Percentiles rank a stretch among this genome's conserved stretches.
Conservation (phyloP, 176 grass and related monocot genomes). For the Aegilops tauschii region DNA sequence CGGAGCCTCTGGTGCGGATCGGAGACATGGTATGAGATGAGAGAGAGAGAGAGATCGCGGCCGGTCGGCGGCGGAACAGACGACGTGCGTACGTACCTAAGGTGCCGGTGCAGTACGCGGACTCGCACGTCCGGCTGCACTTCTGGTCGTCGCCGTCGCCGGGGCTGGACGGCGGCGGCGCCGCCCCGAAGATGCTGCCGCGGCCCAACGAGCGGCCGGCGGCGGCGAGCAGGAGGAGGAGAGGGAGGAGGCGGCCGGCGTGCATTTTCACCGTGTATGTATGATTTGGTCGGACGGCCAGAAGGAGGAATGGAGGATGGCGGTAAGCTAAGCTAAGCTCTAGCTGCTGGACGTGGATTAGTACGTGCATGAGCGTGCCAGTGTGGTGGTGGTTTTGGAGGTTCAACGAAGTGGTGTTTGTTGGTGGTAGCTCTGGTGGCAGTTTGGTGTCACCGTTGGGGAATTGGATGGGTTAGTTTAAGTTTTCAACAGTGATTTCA, state of each 20-base stretch:
- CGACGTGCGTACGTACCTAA: neutral
- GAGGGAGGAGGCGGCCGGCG: neutral
- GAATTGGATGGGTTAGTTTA: neutral
- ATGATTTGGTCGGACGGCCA: neutral
- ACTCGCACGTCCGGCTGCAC: slow-evolving; percentile 83
- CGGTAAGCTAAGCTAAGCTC: neutral
- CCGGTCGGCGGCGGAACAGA: neutral
- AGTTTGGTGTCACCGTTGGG: slow-evolving; percentile 1
- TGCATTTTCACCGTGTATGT: neutral
- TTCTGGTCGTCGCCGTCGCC: neutral
- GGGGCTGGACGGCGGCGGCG: neutral
- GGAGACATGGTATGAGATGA: no score
- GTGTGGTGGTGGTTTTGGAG: neutral
- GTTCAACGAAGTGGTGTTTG: neutral
- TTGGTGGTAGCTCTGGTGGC: neutral
- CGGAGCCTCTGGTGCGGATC: slow-evolving; percentile 40
- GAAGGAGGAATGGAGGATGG: neutral
- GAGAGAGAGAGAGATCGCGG: no score
- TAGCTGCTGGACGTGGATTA: neutral
- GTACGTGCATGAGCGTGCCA: neutral
- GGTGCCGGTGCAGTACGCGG: slow-evolving; percentile 58
- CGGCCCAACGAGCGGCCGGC: neutral
- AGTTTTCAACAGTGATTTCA: neutral
- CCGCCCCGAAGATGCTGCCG: slow-evolving; percentile 9
- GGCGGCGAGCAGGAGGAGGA: slow-evolving; percentile 4